Base-by-base conservation (phyloP, 257 asterid species). In the Plectranthus barbatus region DNA sequence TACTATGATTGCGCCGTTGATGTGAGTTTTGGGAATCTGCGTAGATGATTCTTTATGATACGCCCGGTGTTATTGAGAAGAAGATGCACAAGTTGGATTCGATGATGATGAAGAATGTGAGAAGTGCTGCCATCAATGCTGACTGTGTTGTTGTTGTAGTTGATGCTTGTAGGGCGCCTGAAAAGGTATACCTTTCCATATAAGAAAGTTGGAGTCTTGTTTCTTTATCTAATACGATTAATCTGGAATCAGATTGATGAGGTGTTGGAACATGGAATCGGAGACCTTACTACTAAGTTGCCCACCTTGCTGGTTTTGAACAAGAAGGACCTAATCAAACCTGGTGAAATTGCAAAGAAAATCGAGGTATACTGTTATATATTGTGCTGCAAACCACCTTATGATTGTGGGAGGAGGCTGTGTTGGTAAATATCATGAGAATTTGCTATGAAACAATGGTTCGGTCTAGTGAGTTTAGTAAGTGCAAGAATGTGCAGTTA, bases 61-160 rank as follows among this genome's bases (percentile, higher is more conserved):
- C 99, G 9, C 97, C 99, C 17, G 99, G 99, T 58, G 95, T 92
- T 69, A 92, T 92, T 51, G 97, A 92, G 84, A 92, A 89, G 85
- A 80, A 82, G 79, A 92, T 89, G 97, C 99, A 89, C 77, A 92
- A 80, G 82, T 78, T 92, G 72, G 99, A 92, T 54, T 62, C 94
- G 11, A 89, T 87, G 97, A 89, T 92, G 99, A 89, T 92, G 97
- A 85, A 79, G 81, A 93, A 93, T 70, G 99, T 92, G 59, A 80
- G 94, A 29, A 86, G 85, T 76, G 99, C 99, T 26, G 82, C 96
- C 45, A 67, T 87, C 58, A 85, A 81, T 77, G 99, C 99, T 26
- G 99, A 92, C 59, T 92, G 95, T 74, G 94, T 85, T 48, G 54
- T 93, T 17, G 81, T 93, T 64, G 99, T 92, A 59, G 95, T 90